phyloP scores from a whole-genome alignment of 768 basidiomycete genomes.

The Daedalea quercina region DNA sequence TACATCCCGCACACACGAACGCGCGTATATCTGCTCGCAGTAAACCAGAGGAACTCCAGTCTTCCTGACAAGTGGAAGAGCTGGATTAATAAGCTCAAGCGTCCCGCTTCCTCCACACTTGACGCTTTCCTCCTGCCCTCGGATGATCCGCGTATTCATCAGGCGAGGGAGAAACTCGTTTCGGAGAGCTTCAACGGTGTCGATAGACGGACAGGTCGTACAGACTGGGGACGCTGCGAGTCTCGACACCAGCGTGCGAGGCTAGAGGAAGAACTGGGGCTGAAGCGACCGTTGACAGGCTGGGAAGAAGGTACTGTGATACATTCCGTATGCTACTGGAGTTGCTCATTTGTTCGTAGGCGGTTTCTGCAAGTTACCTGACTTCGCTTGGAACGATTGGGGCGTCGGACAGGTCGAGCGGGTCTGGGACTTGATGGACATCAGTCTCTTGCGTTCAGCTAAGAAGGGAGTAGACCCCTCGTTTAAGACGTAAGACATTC shows the following conservation, averaged over 20 bases:
- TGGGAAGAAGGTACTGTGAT: slow-evolving; percentile 80
- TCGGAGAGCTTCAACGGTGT: slow-evolving; percentile 56
- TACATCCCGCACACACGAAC: slow-evolving; percentile 95
- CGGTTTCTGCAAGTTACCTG: slow-evolving; percentile 78
- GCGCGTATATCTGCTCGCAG: slow-evolving; percentile 80
- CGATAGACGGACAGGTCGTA: slow-evolving; percentile 66
- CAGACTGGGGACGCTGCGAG: slow-evolving; percentile 91
- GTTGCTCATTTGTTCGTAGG: slow-evolving; percentile 31
- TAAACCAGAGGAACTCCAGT: slow-evolving; percentile 53
- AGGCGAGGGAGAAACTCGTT: slow-evolving; percentile 80
- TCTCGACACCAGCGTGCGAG: slow-evolving; percentile 86
- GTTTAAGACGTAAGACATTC: slow-evolving; percentile 70
- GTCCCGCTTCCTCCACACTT: slow-evolving; percentile 83
- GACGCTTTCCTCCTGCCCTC: slow-evolving; percentile 89
- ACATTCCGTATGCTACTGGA: neutral
- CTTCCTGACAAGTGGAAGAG: slow-evolving; percentile 69
- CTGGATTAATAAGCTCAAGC: slow-evolving; percentile 55
- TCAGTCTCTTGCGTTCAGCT: slow-evolving; percentile 76
- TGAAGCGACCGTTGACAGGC: slow-evolving; percentile 79
- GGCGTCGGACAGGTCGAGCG: slow-evolving; percentile 87
- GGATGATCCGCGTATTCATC: slow-evolving; percentile 88
- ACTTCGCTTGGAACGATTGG: slow-evolving; percentile 95
- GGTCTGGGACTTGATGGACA: slow-evolving; percentile 95
- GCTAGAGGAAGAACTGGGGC: slow-evolving; percentile 75
- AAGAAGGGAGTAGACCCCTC: slow-evolving; percentile 76